These are phyloP conservation scores for Ulvella scutata DNA, from an alignment of 139 green algal species.

Conservation along the genomic window DNA sequence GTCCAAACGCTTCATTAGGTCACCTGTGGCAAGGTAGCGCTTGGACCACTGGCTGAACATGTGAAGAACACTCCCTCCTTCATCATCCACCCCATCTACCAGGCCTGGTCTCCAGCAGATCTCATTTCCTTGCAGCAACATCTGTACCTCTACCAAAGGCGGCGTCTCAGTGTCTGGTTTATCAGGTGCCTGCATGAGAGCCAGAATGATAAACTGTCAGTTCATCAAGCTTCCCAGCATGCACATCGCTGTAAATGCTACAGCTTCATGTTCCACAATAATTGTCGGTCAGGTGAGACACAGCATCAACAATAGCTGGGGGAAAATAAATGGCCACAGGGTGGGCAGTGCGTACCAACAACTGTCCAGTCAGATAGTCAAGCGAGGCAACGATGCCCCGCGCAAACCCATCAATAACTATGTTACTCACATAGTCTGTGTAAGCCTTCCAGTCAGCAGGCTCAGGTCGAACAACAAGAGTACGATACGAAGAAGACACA, in stretches of 20 bases:
- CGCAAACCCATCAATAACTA: constrained; percentile 67
- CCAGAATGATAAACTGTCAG: too few species aligned
- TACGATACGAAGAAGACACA: constrained; percentile 49
- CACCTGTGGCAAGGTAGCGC: constrained; percentile 44
- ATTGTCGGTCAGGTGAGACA: too few species aligned
- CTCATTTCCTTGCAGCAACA: constrained; percentile 57
- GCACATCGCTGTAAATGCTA: too few species aligned
- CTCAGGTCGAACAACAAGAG: constrained; percentile 5
- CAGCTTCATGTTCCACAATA: too few species aligned
- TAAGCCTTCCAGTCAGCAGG: constrained; percentile 52
- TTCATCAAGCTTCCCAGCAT: too few species aligned
- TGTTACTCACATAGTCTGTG: constrained; percentile 61
- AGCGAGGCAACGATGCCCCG: constrained; percentile 43
- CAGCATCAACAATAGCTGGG: too few species aligned
- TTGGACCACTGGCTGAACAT: constrained; percentile 65
- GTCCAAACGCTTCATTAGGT: constrained; percentile 70
- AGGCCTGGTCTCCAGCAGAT: constrained; percentile 74
- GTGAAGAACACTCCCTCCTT: constrained; percentile 33
- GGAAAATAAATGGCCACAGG: not conserved
- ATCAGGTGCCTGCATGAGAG: not conserved
- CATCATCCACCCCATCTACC: constrained; percentile 12
- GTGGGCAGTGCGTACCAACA: not conserved
- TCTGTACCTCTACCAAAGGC: constrained; percentile 66
- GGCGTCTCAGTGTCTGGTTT: constrained; percentile 24
- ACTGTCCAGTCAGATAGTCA: constrained; percentile 19